Conservation (phyloP, 306 rosid genomes). For the Medicago truncatula region DNA sequence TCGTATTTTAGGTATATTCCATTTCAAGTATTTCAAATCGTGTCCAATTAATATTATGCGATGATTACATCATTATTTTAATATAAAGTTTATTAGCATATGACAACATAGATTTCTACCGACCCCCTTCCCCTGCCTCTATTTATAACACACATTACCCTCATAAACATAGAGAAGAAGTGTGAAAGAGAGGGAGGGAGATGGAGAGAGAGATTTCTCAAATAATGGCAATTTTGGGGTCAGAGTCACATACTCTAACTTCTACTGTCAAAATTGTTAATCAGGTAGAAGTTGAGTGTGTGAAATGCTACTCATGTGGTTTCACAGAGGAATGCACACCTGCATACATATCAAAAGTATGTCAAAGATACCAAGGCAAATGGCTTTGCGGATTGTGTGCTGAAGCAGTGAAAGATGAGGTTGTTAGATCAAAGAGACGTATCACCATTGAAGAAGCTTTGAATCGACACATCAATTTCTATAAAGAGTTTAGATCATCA, state of each 20-base stretch:
- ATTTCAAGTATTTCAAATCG: not conserved
- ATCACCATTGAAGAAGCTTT: constrained; percentile 82
- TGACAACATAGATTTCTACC: constrained; percentile 35
- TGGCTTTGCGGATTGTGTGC: constrained; percentile 91
- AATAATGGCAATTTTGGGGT: constrained; percentile 61
- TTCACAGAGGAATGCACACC: constrained; percentile 92
- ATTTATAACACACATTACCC: not conserved
- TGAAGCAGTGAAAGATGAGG: constrained; percentile 86
- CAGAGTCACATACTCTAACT: constrained; percentile 42
- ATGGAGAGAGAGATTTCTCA: not conserved
- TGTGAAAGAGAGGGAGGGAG: too few species aligned
- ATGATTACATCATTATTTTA: not conserved
- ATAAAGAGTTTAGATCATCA: constrained; percentile 65
- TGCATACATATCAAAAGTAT: constrained; percentile 70
- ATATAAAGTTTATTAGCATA: not conserved
- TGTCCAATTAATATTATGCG: not conserved
- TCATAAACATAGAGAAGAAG: not conserved
- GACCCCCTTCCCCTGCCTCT: not conserved
- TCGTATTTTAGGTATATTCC: not conserved
- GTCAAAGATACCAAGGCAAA: constrained; percentile 75
- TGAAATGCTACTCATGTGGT: constrained; percentile 81
- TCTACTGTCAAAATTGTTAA: constrained; percentile 24
- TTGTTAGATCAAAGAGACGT: constrained; percentile 54
- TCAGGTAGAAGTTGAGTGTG: constrained; percentile 63
- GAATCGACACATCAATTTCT: constrained; percentile 69